Conservation (phyloP, 352 stramenopile species). For the Plasmopara viticola region DNA sequence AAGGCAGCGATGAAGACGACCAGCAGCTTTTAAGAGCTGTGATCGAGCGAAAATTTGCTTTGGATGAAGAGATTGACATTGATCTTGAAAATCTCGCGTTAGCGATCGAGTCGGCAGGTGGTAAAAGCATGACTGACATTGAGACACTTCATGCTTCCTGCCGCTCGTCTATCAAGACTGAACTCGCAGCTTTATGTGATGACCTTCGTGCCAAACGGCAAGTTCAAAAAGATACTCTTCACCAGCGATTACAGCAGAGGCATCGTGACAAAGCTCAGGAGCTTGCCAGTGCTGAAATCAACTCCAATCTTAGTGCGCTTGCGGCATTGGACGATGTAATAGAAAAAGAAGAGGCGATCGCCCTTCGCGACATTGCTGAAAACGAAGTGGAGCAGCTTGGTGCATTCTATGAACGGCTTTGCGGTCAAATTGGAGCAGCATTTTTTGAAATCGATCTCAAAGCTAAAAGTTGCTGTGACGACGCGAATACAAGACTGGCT, state of each 20-base stretch:
- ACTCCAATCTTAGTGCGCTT: background rate
- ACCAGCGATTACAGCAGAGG: slow-evolving; percentile 10
- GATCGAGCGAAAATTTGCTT: slow-evolving; percentile 15
- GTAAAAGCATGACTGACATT: slow-evolving; percentile 18
- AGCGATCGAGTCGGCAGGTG: slow-evolving; percentile 14
- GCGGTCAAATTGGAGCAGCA: slow-evolving; percentile 7
- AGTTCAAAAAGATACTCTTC: slow-evolving; percentile 16
- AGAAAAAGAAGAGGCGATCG: slow-evolving; percentile 3
- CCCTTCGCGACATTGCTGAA: slow-evolving; percentile 8
- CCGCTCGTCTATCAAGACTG: slow-evolving; percentile 20
- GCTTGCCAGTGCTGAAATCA: slow-evolving; percentile 3
- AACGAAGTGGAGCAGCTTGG: slow-evolving; percentile 7
- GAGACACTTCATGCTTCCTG: slow-evolving; percentile 25
- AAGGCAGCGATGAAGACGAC: slow-evolving; percentile 1
- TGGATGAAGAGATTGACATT: slow-evolving; percentile 19
- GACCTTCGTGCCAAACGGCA: slow-evolving; percentile 16
- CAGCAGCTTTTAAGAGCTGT: slow-evolving; percentile 14
- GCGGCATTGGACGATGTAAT: slow-evolving; percentile 9
- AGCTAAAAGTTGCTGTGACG: slow-evolving; percentile 13
- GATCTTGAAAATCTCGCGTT: slow-evolving; percentile 26
- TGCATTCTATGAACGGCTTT: slow-evolving; percentile 10
- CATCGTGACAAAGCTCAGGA: slow-evolving; percentile 11
- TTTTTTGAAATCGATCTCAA: slow-evolving; percentile 15
- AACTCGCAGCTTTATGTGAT: slow-evolving; percentile 17
- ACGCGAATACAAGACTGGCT: slow-evolving; percentile 7